phyloP scores from a whole-genome alignment of 1,284 basidiomycete species.

The Leccinum ponderosum region DNA sequence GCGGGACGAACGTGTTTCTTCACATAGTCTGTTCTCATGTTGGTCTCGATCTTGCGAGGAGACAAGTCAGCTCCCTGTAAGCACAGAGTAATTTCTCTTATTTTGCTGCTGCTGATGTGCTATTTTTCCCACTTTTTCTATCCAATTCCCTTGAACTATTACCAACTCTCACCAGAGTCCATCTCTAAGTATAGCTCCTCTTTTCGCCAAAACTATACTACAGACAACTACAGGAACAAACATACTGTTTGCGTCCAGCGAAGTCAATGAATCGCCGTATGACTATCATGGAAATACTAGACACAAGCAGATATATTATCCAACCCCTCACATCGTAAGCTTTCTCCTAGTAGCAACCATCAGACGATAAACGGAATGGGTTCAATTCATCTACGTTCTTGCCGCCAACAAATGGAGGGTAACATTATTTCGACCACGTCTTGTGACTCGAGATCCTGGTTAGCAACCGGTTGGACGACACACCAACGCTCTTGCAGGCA shows the following conservation, averaged over 20 bases:
- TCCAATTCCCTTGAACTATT: background rate
- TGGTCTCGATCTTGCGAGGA: background rate
- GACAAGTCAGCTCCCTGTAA: background rate
- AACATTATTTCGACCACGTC: background rate
- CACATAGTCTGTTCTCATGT: background rate
- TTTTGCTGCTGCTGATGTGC: background rate
- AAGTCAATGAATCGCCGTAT: background rate
- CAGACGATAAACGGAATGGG: background rate
- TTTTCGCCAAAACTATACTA: background rate
- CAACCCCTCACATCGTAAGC: background rate
- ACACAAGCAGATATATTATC: background rate
- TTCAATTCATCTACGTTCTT: background rate
- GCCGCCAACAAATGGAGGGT: background rate
- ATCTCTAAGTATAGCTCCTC: background rate
- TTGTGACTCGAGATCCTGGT: background rate
- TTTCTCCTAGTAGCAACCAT: background rate
- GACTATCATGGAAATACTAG: no score
- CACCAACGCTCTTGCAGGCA: background rate
- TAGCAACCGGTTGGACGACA: background rate
- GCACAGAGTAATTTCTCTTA: background rate
- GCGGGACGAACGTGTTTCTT: constrained; percentile 5
- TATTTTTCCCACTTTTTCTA: background rate
- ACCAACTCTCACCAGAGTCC: background rate
- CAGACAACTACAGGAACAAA: background rate
- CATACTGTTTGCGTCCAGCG: background rate